These are phyloP conservation scores for Chlamydomonas schloesseri DNA, from an alignment of 139 green algal genomes.

Conservation along the genomic window DNA sequence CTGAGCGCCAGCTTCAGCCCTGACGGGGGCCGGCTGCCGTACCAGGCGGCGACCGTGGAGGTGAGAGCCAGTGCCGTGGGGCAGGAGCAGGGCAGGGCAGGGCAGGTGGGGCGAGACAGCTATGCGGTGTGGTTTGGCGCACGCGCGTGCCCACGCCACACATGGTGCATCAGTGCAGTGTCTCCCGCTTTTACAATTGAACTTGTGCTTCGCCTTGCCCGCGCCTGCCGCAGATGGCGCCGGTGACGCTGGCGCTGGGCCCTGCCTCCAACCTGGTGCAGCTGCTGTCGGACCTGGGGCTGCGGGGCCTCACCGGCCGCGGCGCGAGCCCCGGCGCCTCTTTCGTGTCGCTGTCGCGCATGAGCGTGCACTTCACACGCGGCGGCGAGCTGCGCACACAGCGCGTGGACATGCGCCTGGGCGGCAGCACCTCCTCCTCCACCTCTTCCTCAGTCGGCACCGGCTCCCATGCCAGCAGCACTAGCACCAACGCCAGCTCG, in stretches of 20 bases:
- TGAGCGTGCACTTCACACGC: slow-evolving; percentile 19
- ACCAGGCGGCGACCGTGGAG: slow-evolving; percentile 16
- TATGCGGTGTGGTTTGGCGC: no score
- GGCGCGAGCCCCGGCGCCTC: neutral
- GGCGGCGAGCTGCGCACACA: slow-evolving; percentile 11
- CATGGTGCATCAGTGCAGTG: no score
- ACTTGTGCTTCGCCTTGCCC: no score
- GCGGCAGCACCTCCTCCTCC: neutral
- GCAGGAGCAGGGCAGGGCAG: neutral
- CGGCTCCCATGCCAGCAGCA: no score
- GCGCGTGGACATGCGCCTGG: slow-evolving; percentile 30
- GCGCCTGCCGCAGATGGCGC: slow-evolving; percentile 2
- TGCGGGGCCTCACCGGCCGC: neutral
- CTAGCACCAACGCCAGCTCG: no score
- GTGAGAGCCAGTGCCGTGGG: neutral
- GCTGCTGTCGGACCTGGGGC: slow-evolving; percentile 10
- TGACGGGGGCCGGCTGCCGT: slow-evolving; percentile 19
- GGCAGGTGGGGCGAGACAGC: no score
- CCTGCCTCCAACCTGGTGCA: neutral
- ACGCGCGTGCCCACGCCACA: no score
- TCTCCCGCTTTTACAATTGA: no score
- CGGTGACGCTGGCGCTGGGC: slow-evolving; percentile 14
- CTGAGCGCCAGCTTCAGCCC: neutral
- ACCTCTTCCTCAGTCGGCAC: no score
- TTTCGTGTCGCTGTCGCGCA: neutral